Base-by-base conservation (phyloP, 495 filamentous ascomycete species). In the Penicillium tannophilum region DNA sequence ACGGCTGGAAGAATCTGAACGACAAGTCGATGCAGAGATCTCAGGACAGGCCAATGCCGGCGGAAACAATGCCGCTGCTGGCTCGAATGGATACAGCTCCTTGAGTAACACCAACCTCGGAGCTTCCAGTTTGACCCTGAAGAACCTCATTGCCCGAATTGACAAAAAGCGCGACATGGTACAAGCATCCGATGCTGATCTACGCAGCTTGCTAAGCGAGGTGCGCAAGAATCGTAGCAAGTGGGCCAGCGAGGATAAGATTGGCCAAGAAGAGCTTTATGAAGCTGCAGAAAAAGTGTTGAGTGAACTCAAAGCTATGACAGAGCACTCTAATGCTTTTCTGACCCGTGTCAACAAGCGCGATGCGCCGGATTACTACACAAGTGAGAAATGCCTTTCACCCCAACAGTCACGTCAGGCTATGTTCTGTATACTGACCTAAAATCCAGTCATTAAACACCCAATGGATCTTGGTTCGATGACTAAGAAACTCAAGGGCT, bases 391-490 rank as follows among this genome's bases (percentile, higher is more conserved):
- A 14, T 12, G 31, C 26, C 45, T 54, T 28, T 44, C 19, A 41
- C 58, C 19, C 19, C 19, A 19, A 50, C 26, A 50, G 33, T 17
- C 23, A 17, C 14, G 6, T 28, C 16, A 41, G 17, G 14, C 39
- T 41, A n/a, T 17, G 39, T 41, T 41, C 16, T 16, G 14, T 5
- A 46, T 64, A 46, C 65, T 75, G 59, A 75, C 55, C 2, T 49
- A 14, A 36, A 23, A 49, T 50, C 60, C 68, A 94, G 88, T 98
- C 60, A 97, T 98, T 77, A 97, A 94, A 76, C 86, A 93, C 30
- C 95, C 94, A 0, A 99, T 99, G 94, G 94, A 99, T 71, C 85
- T 99, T 44, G 94, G 95, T 41, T 88, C 87, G 35, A 97, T 99
- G 90, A 93, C 94, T 36, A 99, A 99, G 78, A 98, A 97, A 76